Evolutionary conservation across 305 asterid species (phyloP).

Genomic region (Petunia hybrid): DNA sequence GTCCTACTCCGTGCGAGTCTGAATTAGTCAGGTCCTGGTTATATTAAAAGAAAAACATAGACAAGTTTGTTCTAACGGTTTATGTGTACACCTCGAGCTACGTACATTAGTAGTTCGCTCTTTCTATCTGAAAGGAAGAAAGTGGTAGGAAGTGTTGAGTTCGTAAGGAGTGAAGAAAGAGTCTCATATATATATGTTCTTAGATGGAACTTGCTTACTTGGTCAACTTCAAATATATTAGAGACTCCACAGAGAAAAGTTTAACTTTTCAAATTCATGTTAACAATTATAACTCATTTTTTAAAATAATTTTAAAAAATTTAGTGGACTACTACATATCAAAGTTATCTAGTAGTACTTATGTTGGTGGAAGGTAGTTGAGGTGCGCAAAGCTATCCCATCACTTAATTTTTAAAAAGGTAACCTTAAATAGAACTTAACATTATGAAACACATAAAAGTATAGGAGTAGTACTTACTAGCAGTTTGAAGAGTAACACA

Average conservation of each 20-base stretch:
- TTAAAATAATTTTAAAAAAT: neutral
- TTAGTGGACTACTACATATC: no score
- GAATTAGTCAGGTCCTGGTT: no score
- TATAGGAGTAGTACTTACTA: no score
- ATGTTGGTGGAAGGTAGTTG: no score
- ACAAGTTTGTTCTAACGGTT: no score
- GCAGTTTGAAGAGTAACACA: neutral
- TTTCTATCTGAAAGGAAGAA: conserved; percentile 12
- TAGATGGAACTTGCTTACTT: neutral
- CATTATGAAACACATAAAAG: neutral
- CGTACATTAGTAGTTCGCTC: no score
- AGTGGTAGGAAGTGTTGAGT: neutral
- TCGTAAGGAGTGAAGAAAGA: neutral
- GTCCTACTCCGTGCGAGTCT: no score
- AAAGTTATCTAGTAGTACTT: no score
- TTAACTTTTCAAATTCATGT: neutral
- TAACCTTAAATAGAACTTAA: neutral
- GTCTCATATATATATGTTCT: neutral
- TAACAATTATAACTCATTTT: neutral
- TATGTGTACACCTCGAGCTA: no score
- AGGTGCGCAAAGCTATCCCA: neutral
- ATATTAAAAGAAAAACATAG: no score
- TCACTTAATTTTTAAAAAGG: neutral
- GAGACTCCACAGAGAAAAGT: neutral
- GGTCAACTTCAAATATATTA: conserved; percentile 15